phyloP scores from a whole-genome alignment of 257 asterid genomes.

The Primulina huaijiensis region DNA sequence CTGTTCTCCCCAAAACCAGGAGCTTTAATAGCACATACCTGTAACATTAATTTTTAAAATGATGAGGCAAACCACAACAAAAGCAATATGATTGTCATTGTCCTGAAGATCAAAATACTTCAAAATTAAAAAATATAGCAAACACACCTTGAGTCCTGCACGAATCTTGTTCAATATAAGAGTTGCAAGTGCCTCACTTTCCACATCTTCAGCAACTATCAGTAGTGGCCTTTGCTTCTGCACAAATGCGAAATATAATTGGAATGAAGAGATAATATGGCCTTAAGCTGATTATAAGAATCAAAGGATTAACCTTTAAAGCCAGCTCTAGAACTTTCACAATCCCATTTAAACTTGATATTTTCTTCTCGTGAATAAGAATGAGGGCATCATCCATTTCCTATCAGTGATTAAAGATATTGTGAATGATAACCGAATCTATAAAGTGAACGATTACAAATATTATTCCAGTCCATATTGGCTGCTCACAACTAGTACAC shows the following conservation, averaged over 20 bases:
- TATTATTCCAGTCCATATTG: neutral
- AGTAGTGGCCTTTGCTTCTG: slow-evolving; percentile 85
- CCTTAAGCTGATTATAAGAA: neutral
- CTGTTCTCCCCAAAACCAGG: slow-evolving; percentile 97
- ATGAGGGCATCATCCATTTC: slow-evolving; percentile 88
- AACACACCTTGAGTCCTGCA: slow-evolving; percentile 78
- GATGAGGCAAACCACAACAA: neutral
- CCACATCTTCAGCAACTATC: slow-evolving; percentile 88
- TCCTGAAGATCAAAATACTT: neutral
- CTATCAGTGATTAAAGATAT: slow-evolving; percentile 29
- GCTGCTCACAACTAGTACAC: slow-evolving; percentile 25
- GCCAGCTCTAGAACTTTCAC: slow-evolving; percentile 91
- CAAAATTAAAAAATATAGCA: neutral
- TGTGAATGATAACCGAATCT: neutral
- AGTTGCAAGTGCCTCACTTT: slow-evolving; percentile 94
- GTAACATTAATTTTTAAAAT: slow-evolving; percentile 13
- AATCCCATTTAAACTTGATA: slow-evolving; percentile 61
- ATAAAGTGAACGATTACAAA: neutral
- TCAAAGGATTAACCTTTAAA: slow-evolving; percentile 49
- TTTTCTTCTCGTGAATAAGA: slow-evolving; percentile 88
- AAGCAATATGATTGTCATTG: neutral
- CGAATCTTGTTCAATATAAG: slow-evolving; percentile 92
- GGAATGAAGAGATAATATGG: neutral
- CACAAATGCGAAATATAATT: neutral
- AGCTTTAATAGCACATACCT: slow-evolving; percentile 95